Conservation (phyloP, 108 stramenopile species). For the Skeletonema menzelii region DNA sequence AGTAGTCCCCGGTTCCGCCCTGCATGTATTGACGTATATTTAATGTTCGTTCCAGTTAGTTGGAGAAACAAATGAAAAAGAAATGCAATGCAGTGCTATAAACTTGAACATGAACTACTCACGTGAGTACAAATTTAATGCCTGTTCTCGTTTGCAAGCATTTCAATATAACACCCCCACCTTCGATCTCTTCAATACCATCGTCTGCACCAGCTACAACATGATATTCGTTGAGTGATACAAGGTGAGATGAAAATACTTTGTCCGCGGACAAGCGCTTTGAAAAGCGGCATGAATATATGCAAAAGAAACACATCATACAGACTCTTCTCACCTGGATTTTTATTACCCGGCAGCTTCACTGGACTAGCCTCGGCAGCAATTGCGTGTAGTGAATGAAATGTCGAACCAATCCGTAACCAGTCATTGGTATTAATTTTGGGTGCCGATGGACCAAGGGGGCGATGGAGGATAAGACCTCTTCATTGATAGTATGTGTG, state of each 20-base stretch:
- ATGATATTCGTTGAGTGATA: not conserved
- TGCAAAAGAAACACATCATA: conserved; percentile 3
- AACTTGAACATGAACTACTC: conserved; percentile 19
- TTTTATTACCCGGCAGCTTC: conserved; percentile 63
- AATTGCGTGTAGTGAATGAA: conserved; percentile 86
- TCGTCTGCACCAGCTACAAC: conserved; percentile 68
- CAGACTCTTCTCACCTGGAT: conserved; percentile 46
- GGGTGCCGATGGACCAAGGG: conserved; percentile 69
- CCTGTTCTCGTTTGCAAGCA: conserved; percentile 86
- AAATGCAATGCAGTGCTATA: not conserved
- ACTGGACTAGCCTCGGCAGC: conserved; percentile 82
- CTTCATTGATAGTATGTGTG: conserved; percentile 36
- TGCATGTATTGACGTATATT: conserved; percentile 18
- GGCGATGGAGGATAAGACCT: conserved; percentile 85
- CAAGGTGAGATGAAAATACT: not conserved
- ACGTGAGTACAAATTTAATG: conserved; percentile 89
- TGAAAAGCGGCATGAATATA: too few relatives aligned
- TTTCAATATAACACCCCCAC: conserved; percentile 63
- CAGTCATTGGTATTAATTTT: conserved; percentile 86
- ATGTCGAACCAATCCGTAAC: conserved; percentile 88
- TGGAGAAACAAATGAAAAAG: not conserved
- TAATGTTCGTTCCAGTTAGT: not conserved
- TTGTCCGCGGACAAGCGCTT: too few relatives aligned
- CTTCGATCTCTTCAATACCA: conserved; percentile 86
- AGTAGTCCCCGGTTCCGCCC: conserved; percentile 66